Conservation (phyloP, 345 rosid species). For the Acer campestre region DNA sequence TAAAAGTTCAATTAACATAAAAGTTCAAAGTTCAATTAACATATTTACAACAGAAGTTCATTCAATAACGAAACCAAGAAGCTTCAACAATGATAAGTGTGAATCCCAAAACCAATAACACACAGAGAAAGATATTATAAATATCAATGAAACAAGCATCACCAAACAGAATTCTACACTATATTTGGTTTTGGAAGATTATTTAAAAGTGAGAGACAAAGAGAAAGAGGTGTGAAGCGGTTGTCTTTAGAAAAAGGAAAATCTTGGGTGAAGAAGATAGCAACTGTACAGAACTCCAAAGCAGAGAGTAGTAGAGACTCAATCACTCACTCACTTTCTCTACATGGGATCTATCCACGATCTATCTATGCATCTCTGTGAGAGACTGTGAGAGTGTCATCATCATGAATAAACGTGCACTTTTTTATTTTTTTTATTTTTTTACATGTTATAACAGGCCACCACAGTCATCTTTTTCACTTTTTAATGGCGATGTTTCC, state of each 20-base stretch:
- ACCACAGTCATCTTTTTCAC: too few relatives aligned
- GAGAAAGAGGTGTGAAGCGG: background rate
- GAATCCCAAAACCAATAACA: constrained; percentile 19
- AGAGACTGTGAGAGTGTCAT: background rate
- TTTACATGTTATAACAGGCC: background rate
- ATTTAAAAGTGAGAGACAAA: constrained; percentile 19
- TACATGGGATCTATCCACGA: background rate
- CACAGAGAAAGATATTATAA: background rate
- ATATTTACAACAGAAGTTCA: constrained; percentile 17
- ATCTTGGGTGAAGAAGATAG: constrained; percentile 24
- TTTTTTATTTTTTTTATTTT: background rate
- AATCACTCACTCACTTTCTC: constrained; percentile 10
- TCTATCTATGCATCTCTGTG: background rate
- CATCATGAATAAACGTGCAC: constrained; percentile 44
- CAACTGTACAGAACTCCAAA: constrained; percentile 18
- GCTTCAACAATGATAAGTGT: constrained; percentile 22
- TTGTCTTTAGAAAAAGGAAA: constrained; percentile 12
- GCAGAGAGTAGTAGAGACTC: constrained; percentile 1
- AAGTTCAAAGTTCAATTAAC: too few relatives aligned
- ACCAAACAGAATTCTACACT: background rate
- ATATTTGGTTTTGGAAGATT: constrained; percentile 15
- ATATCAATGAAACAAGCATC: constrained; percentile 16
- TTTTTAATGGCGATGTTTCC: background rate
- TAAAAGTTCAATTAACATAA: too few relatives aligned
- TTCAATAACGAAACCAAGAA: constrained; percentile 23